phyloP scores from a whole-genome alignment of 805 yeast species.

The Saccharomycopsis sp. region DNA sequence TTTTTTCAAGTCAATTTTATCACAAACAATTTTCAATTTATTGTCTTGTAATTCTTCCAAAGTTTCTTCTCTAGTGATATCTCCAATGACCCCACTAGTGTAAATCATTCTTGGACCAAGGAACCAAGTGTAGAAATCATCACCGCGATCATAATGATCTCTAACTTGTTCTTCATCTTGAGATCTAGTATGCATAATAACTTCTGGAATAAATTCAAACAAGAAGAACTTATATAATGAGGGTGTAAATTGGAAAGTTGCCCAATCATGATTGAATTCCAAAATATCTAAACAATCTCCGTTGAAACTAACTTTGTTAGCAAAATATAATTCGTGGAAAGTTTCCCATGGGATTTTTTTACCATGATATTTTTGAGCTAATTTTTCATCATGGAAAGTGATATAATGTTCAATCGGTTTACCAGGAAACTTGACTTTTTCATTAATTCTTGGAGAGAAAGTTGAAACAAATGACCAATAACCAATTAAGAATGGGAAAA shows the following conservation, averaged over 20 bases:
- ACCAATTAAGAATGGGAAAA: slow-evolving; percentile 65
- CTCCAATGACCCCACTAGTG: slow-evolving; percentile 77
- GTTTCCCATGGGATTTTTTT: slow-evolving; percentile 85
- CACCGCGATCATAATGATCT: slow-evolving; percentile 94
- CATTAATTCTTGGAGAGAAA: slow-evolving; percentile 72
- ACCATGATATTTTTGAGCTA: slow-evolving; percentile 62
- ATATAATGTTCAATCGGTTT: slow-evolving; percentile 70
- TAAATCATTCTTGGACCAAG: slow-evolving; percentile 91
- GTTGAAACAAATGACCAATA: slow-evolving; percentile 76
- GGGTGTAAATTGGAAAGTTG: slow-evolving; percentile 66
- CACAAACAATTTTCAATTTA: slow-evolving; percentile 79
- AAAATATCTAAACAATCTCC: slow-evolving; percentile 78
- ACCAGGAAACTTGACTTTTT: slow-evolving; percentile 65
- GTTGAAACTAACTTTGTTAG: slow-evolving; percentile 72
- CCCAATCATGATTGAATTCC: slow-evolving; percentile 91
- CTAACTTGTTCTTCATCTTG: slow-evolving; percentile 96
- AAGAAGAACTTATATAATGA: slow-evolving; percentile 71
- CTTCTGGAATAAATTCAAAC: slow-evolving; percentile 87
- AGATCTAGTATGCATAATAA: slow-evolving; percentile 80
- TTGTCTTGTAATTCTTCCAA: slow-evolving; percentile 80
- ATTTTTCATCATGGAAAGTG: slow-evolving; percentile 67
- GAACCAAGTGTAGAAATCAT: slow-evolving; percentile 90
- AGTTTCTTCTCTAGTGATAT: slow-evolving; percentile 60
- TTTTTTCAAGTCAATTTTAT: slow-evolving; percentile 61
- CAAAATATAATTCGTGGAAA: slow-evolving; percentile 81